Conservation (phyloP, 768 basidiomycete species). For the Trametes punicea region DNA sequence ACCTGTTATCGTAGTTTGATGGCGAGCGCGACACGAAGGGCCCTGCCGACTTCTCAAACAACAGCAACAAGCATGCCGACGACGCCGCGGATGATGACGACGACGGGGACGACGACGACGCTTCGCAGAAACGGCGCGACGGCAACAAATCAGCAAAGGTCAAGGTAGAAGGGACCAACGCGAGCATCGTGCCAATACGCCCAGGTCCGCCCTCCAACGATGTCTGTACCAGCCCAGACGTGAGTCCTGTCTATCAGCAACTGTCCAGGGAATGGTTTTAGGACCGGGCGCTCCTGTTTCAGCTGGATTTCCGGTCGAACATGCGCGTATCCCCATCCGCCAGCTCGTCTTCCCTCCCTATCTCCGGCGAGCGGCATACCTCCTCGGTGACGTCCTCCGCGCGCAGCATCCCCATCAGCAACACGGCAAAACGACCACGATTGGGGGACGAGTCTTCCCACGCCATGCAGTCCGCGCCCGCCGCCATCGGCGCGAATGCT, state of each 20-base stretch:
- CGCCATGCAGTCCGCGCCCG: constrained; percentile 16
- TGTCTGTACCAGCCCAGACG: constrained; percentile 15
- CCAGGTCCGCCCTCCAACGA: constrained; percentile 13
- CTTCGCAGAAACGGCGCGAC: constrained; percentile 18
- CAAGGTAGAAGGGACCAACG: constrained; percentile 16
- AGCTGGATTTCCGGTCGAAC: constrained; percentile 26
- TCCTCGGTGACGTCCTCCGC: constrained; percentile 15
- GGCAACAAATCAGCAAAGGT: constrained; percentile 17
- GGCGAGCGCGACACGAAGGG: constrained; percentile 49
- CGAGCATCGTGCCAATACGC: constrained; percentile 22
- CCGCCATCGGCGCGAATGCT: constrained; percentile 12
- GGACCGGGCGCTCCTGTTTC: not conserved
- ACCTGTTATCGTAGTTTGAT: constrained; percentile 37
- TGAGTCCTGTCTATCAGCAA: constrained; percentile 3
- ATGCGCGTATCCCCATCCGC: constrained; percentile 18
- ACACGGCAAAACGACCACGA: constrained; percentile 24
- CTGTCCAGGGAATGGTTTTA: not conserved
- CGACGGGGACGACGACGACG: constrained; percentile 33
- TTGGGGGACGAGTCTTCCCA: constrained; percentile 16
- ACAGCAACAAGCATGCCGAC: constrained; percentile 29
- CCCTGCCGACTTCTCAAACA: constrained; percentile 47
- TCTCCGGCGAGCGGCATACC: constrained; percentile 30
- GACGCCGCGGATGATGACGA: constrained; percentile 38
- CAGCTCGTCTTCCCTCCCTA: constrained; percentile 22
- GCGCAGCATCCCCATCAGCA: constrained; percentile 17